These are phyloP conservation scores for Phytophthora meadii DNA, from an alignment of 352 stramenopile genomes.

Conservation along the genomic window DNA sequence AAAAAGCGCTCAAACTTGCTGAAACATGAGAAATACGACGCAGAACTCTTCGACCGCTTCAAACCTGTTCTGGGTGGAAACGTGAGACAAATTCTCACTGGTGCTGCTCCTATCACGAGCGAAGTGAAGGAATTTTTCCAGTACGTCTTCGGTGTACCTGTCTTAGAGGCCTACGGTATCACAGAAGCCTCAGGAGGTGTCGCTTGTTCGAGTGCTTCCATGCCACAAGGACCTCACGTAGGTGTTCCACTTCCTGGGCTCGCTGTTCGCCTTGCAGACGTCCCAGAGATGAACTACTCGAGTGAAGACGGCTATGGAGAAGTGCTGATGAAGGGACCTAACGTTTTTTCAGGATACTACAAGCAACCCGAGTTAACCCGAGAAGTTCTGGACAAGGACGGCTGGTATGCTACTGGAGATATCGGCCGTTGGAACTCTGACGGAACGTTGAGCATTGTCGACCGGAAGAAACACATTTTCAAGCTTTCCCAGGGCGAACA, in stretches of 20 bases:
- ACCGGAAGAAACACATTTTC: conserved; percentile 93
- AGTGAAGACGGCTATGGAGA: conserved; percentile 56
- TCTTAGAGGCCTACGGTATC: conserved; percentile 95
- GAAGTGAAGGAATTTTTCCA: conserved; percentile 96
- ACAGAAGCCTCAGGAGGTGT: conserved; percentile 77
- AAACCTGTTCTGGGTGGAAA: conserved; percentile 89
- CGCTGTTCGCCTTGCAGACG: conserved; percentile 92
- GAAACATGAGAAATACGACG: conserved; percentile 88
- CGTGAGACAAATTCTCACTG: conserved; percentile 91
- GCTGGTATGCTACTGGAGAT: conserved; percentile 97
- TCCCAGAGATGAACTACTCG: conserved; percentile 96
- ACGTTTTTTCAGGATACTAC: conserved; percentile 93
- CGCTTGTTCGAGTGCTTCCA: conserved; percentile 31
- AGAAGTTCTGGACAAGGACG: conserved; percentile 89
- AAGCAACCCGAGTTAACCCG: conserved; percentile 91
- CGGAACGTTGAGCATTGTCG: conserved; percentile 88
- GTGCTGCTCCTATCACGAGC: conserved; percentile 91
- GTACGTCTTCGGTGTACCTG: conserved; percentile 90
- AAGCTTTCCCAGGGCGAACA: conserved; percentile 95
- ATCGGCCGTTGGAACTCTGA: conserved; percentile 94
- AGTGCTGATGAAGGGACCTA: conserved; percentile 82
- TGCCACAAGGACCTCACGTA: conserved; percentile 83
- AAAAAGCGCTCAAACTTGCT: conserved; percentile 51
- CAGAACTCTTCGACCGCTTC: conserved; percentile 94
- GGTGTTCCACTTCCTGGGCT: conserved; percentile 80